Conservation (phyloP, 1,284 basidiomycete species). For the Marasmius sp. region DNA sequence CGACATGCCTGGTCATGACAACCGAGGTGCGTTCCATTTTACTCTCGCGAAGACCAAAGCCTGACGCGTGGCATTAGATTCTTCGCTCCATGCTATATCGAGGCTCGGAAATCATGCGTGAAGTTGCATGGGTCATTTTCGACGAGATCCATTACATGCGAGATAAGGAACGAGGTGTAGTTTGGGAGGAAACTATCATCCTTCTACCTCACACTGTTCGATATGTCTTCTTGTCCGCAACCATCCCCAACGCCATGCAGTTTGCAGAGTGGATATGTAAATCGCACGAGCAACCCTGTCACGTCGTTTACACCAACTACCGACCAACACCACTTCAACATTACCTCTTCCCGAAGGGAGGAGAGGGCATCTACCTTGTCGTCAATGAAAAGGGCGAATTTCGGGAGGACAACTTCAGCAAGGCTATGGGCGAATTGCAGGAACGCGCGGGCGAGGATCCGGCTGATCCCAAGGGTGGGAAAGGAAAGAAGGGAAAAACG, state of each 20-base stretch:
- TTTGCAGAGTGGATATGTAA: constrained; percentile 99
- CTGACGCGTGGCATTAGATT: constrained; percentile 59
- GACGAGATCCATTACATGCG: constrained; percentile 99
- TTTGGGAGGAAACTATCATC: constrained; percentile 94
- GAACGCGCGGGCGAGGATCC: constrained; percentile 90
- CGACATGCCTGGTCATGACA: constrained; percentile 98
- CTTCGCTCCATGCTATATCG: constrained; percentile 98
- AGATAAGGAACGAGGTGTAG: constrained; percentile 90
- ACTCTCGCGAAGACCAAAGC: background rate
- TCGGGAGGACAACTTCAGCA: constrained; percentile 95
- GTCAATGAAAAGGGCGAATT: constrained; percentile 98
- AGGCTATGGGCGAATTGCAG: constrained; percentile 94
- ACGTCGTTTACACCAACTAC: constrained; percentile 99
- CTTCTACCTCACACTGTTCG: constrained; percentile 94
- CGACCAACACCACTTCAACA: constrained; percentile 97
- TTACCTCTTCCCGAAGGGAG: constrained; percentile 96
- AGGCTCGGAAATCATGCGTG: constrained; percentile 98
- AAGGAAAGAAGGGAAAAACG: constrained; percentile 86
- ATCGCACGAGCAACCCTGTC: constrained; percentile 97
- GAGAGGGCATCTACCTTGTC: constrained; percentile 96
- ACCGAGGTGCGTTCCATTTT: constrained; percentile 73
- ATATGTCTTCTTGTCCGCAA: constrained; percentile 99
- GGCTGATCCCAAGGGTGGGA: constrained; percentile 79
- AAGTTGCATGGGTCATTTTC: constrained; percentile 99
- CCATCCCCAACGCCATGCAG: constrained; percentile 99